phyloP scores from a whole-genome alignment of 1,284 basidiomycete species.

The Kalmanozyma brasiliensis region DNA sequence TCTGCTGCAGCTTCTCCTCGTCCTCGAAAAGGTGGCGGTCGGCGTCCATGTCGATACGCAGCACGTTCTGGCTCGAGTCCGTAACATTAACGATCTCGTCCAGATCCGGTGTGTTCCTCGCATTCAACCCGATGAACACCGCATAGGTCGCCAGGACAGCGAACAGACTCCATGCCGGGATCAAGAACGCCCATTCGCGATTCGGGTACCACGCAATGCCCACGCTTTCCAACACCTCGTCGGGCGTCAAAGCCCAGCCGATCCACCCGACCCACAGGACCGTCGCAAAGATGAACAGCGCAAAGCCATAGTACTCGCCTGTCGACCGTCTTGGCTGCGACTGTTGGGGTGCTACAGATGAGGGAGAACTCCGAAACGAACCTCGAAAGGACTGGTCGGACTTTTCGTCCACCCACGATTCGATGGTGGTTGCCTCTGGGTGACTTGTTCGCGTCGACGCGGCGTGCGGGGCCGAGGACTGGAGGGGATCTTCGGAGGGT shows the following conservation, averaged over 20 bases:
- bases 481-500: conserved; percentile 8
- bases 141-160: conserved; percentile 51
- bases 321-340: too few species aligned
- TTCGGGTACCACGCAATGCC: conserved; percentile 61
- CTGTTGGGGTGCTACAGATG: conserved; percentile 14
- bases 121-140: conserved; percentile 48
- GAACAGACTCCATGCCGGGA: conserved; percentile 56
- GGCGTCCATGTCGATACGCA: conserved; percentile 8
- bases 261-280: conserved; percentile 50
- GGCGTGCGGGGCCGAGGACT: background rate
- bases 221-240: conserved; percentile 30
- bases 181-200: conserved; percentile 56
- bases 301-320: conserved; percentile 59
- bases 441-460: background rate
- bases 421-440: background rate
- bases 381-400: conserved; percentile 32
- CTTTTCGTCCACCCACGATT: conserved; percentile 30
- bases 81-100: conserved; percentile 39
- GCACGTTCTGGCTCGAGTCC: conserved; percentile 29
- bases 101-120: conserved; percentile 39
- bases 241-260: conserved; percentile 51
- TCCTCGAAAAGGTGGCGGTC: conserved; percentile 29
- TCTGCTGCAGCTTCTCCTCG: conserved; percentile 1
- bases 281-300: conserved; percentile 57
- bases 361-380: background rate